These are phyloP conservation scores for Aureobasidium sp. DNA, from an alignment of 2,329 filamentous ascomycete genomes.

Conservation along the genomic window DNA sequence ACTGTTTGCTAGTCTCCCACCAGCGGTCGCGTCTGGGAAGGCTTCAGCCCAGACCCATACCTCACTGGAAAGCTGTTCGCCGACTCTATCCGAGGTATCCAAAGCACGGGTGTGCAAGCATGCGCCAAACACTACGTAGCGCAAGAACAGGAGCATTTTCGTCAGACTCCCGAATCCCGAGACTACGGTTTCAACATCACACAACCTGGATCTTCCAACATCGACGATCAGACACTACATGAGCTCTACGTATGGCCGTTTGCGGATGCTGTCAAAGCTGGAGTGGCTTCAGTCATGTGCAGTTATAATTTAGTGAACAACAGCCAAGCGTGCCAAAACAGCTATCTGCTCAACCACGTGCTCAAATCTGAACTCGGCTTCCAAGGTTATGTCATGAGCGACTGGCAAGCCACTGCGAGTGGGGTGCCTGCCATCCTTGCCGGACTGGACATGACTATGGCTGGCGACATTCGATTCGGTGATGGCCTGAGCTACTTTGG, in stretches of 20 bases:
- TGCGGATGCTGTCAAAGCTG: slow-evolving; percentile 50
- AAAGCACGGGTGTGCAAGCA: slow-evolving; percentile 34
- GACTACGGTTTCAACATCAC: slow-evolving; percentile 31
- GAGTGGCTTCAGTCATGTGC: slow-evolving; percentile 50
- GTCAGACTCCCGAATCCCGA: slow-evolving; percentile 25
- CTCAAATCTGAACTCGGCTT: slow-evolving; percentile 63
- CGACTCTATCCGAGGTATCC: slow-evolving; percentile 33
- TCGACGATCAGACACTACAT: slow-evolving; percentile 50
- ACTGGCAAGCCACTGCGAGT: slow-evolving; percentile 58
- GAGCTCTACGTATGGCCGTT: slow-evolving; percentile 55
- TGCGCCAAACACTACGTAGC: slow-evolving; percentile 46
- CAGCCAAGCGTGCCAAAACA: slow-evolving; percentile 54
- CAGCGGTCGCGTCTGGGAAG: slow-evolving; percentile 38
- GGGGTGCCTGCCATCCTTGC: slow-evolving; percentile 50
- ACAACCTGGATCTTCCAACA: slow-evolving; percentile 51
- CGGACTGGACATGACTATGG: slow-evolving; percentile 60
- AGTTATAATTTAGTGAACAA: slow-evolving; percentile 55
- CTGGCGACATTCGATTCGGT: slow-evolving; percentile 34
- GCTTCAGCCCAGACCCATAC: slow-evolving; percentile 31
- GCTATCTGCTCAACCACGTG: slow-evolving; percentile 54
- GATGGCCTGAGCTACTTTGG: slow-evolving; percentile 20
- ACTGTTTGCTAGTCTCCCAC: slow-evolving; percentile 18
- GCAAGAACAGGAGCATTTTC: slow-evolving; percentile 51
- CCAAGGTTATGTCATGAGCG: slow-evolving; percentile 57
- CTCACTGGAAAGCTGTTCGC: slow-evolving; percentile 35